Conservation (phyloP, 305 asterid genomes). For the Rubia tinctorum region DNA sequence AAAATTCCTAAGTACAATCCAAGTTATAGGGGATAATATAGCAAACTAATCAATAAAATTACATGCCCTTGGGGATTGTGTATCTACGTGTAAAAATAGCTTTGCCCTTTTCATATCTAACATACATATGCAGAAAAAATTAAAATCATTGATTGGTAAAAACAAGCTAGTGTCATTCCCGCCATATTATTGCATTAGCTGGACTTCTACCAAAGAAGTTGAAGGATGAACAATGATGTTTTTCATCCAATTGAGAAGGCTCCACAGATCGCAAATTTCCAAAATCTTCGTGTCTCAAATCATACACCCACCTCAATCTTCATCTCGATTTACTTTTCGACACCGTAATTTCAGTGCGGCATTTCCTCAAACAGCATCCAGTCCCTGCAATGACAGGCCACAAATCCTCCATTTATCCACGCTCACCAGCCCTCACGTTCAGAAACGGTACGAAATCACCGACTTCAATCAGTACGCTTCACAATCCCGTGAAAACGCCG, state of each 20-base stretch:
- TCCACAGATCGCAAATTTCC: conserved; percentile 29
- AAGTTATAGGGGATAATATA: no score
- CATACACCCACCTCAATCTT: conserved; percentile 16
- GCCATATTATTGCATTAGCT: no score
- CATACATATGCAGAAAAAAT: no score
- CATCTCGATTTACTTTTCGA: no score
- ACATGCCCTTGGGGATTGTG: no score
- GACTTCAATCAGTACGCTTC: conserved; percentile 27
- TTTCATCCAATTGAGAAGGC: conserved; percentile 38
- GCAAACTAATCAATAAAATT: no score
- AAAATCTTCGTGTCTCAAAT: conserved; percentile 23
- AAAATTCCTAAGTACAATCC: no score
- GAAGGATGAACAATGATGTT: conserved; percentile 35
- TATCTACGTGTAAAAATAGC: no score
- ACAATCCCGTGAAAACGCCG: conserved; percentile 22
- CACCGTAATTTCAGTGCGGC: conserved; percentile 28
- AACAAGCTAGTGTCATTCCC: no score
- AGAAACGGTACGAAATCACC: conserved; percentile 23
- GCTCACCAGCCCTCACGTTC: conserved; percentile 16
- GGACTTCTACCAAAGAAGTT: neutral
- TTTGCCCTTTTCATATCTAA: no score
- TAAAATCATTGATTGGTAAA: no score
- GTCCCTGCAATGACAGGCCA: conserved; percentile 1
- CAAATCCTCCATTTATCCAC: conserved; percentile 22
- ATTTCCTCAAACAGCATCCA: conserved; percentile 58